These are phyloP conservation scores for Pneumocystis jirovecii DNA, from an alignment of 1,139 yeast species.

Conservation along the genomic window DNA sequence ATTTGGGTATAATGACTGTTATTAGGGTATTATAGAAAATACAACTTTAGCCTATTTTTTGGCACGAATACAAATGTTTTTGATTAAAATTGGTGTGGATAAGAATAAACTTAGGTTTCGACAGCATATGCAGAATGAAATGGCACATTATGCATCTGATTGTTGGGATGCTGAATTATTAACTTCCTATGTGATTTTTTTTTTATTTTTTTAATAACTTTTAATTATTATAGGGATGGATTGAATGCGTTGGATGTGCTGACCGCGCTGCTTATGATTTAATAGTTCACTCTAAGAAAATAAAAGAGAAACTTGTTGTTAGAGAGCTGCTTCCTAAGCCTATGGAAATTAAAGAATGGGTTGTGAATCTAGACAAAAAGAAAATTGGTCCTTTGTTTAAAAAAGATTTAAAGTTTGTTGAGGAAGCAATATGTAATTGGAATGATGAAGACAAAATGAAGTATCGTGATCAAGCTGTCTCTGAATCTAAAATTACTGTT, in stretches of 20 bases:
- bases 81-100: constrained; percentile 82
- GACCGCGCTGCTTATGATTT: constrained; percentile 97
- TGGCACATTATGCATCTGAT: constrained; percentile 99
- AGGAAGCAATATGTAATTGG: constrained; percentile 58
- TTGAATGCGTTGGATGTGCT: constrained; percentile 99
- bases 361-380: constrained; percentile 79
- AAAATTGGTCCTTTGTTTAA: constrained; percentile 95
- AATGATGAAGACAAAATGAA: constrained; percentile 77
- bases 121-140: constrained; percentile 96
- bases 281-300: constrained; percentile 86
- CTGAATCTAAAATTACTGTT: constrained; percentile 50
- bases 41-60: constrained; percentile 94
- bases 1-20: background rate
- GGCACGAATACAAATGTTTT: constrained; percentile 77
- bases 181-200: constrained; percentile 45
- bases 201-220: background rate
- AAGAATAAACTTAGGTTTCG: constrained; percentile 76
- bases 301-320: constrained; percentile 87
- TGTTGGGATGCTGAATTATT: constrained; percentile 99
- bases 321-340: constrained; percentile 83
- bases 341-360: constrained; percentile 62
- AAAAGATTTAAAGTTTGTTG: constrained; percentile 88
- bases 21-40: constrained; percentile 65
- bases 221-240: constrained; percentile 50
- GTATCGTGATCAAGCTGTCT: constrained; percentile 51